Conservation (phyloP, 768 basidiomycete genomes). For the Russula dissimulans region DNA sequence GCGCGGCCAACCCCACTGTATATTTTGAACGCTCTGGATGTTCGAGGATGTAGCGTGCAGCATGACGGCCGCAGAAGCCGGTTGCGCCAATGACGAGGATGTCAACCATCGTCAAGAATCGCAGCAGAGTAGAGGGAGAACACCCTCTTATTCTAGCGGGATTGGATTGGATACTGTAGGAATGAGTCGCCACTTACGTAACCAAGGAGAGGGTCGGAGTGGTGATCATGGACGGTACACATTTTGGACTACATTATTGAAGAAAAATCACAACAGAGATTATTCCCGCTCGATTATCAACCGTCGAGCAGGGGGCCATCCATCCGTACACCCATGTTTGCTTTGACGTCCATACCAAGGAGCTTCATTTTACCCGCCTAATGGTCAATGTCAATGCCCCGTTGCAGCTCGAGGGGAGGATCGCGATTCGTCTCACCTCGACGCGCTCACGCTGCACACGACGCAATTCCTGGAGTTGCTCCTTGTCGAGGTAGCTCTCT, state of each 20-base stretch:
- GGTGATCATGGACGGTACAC: background rate
- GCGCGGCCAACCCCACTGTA: slow-evolving; percentile 11
- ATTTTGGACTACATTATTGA: background rate
- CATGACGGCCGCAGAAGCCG: slow-evolving; percentile 19
- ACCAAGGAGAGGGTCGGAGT: no score
- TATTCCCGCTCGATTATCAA: slow-evolving; percentile 11
- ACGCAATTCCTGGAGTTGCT: slow-evolving; percentile 73
- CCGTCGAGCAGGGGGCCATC: slow-evolving; percentile 58
- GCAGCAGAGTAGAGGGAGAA: background rate
- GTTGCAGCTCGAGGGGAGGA: background rate
- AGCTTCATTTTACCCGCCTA: slow-evolving; percentile 78
- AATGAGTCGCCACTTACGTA: no score
- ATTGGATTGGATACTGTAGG: no score
- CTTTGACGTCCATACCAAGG: slow-evolving; percentile 81
- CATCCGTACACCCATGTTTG: slow-evolving; percentile 82
- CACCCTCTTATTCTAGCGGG: no score
- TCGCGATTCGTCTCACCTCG: slow-evolving; percentile 42
- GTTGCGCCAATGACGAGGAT: slow-evolving; percentile 20
- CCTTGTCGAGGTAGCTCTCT: slow-evolving; percentile 68
- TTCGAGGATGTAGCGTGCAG: slow-evolving; percentile 15
- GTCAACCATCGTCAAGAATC: slow-evolving; percentile 8
- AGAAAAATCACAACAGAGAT: background rate
- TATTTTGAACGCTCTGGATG: slow-evolving; percentile 15
- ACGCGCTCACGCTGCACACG: slow-evolving; percentile 78
- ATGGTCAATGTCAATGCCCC: background rate